Base-by-base conservation (phyloP, 768 basidiomycete species). In the Tylopilus sp. region DNA sequence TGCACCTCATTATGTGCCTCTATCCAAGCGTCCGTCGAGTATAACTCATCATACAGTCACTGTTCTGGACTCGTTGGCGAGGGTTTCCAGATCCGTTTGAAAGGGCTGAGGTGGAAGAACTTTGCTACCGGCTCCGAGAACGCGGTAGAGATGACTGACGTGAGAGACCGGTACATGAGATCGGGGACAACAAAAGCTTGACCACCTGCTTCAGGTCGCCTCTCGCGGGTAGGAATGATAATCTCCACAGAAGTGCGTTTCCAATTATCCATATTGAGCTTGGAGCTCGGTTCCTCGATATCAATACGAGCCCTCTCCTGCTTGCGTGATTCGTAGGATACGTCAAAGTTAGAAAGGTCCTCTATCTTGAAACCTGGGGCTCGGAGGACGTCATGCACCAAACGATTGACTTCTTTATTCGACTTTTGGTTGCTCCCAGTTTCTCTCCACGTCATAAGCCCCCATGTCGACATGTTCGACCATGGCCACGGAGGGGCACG, bases 71-170 rank as follows among this genome's bases (percentile, higher is more conserved):
- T 52, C 1, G 47, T 48, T 2, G 40, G 0, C 0, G 56, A 53
- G 1, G 58, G 50, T 3, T 28, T 50, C 63, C 64, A 68, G 6
- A 61, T 53, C 0, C 44, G 50, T 42, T 61, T 63, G 60, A 65
- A 70, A 0, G 65, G 68, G 0, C 56, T 63, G 12, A 63, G 55
- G 36, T 70, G 64, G 33, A 69, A 64, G 44, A 42, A 44, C 5
- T 52, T 57, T 0, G 56, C n/a, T 0, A 46, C 19, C 1, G 21
- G 12, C 7, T 62, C 57, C 0, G 53, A 4, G 14, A 66, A 59
- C 1, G 47, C 51, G 0, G 54, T 40, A 3, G 34, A 28, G 7
- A 68, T 53, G 6, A 41, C 38, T 6, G 14, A 14, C 14, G 33
- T 33, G 12, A 33, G 33, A 5, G 33, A 33, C 13, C 33, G 33